Evolutionary conservation across 2,329 filamentous ascomycete genomes (phyloP).

Genomic region (Hortaea sp.): DNA sequence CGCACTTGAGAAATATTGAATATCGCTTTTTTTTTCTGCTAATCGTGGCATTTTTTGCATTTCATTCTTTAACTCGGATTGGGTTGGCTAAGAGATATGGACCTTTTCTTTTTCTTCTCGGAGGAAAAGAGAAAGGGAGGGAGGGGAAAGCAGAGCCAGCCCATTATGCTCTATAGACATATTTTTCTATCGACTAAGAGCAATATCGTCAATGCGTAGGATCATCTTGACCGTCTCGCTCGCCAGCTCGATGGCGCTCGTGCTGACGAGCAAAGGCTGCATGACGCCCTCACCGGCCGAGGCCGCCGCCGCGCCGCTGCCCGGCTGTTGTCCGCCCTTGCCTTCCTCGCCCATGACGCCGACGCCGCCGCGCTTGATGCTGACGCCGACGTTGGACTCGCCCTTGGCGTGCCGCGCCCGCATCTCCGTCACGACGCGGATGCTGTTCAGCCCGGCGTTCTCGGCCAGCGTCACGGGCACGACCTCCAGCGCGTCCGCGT

Average conservation of each 20-base stretch:
- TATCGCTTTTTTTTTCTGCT: too few relatives aligned
- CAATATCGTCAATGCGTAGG: constrained; percentile 59
- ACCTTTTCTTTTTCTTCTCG: too few relatives aligned
- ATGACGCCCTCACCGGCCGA: constrained; percentile 54
- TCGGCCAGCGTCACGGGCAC: constrained; percentile 94
- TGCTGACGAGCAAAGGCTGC: constrained; percentile 91
- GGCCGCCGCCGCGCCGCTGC: constrained; percentile 16
- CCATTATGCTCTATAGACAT: too few relatives aligned
- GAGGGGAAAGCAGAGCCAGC: too few relatives aligned
- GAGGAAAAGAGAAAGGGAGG: too few relatives aligned
- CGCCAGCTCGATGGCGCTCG: constrained; percentile 91
- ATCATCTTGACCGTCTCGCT: constrained; percentile 98
- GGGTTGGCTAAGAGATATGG: too few relatives aligned
- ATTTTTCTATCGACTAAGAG: constrained; percentile 31
- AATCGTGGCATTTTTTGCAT: too few relatives aligned
- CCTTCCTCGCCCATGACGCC: constrained; percentile 75
- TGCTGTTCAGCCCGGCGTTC: constrained; percentile 94
- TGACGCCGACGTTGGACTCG: constrained; percentile 92
- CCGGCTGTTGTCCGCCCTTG: neutral
- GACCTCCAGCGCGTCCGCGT: constrained; percentile 94
- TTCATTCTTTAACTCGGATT: too few relatives aligned
- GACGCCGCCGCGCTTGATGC: constrained; percentile 94
- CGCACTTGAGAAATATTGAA: too few relatives aligned
- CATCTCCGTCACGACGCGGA: constrained; percentile 95
- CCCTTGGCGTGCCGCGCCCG: constrained; percentile 89